Conservation (phyloP, 2,329 filamentous ascomycete genomes). For the Monosporascus sp. region DNA sequence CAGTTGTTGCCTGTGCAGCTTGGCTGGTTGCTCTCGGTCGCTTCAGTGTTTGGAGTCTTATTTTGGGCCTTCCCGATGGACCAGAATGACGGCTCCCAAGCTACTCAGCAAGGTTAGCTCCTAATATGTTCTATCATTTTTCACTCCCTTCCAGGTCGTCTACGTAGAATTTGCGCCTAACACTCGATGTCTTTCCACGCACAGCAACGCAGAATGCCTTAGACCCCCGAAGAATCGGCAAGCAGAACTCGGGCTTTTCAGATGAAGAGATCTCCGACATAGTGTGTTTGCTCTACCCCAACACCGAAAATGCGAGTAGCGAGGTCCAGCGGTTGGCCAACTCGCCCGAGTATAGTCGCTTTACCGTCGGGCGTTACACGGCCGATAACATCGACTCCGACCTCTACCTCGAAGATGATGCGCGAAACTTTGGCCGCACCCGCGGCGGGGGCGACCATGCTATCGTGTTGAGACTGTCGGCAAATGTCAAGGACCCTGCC, state of each 20-base stretch:
- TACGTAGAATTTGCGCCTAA: not conserved
- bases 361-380: slow-evolving; percentile 45
- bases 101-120: slow-evolving; percentile 28
- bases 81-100: slow-evolving; percentile 22
- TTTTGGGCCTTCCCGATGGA: slow-evolving; percentile 21
- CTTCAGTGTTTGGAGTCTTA: not conserved
- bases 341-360: slow-evolving; percentile 36
- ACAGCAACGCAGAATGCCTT: slow-evolving; percentile 72
- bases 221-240: slow-evolving; percentile 73
- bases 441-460: slow-evolving; percentile 55
- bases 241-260: slow-evolving; percentile 76
- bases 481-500: slow-evolving; percentile 59
- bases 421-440: slow-evolving; percentile 45
- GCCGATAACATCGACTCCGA: slow-evolving; percentile 47
- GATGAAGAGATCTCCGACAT: slow-evolving; percentile 84
- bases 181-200: slow-evolving; percentile 2
- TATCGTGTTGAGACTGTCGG: slow-evolving; percentile 76
- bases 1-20: not conserved
- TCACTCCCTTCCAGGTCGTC: not conserved
- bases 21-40: not conserved
- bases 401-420: slow-evolving; percentile 46
- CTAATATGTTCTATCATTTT: not conserved
- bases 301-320: slow-evolving; percentile 63
- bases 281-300: slow-evolving; percentile 80
- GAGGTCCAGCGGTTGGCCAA: slow-evolving; percentile 56